phyloP scores from a whole-genome alignment of 106 monocot genomes.

The Agapanthus africanus region DNA sequence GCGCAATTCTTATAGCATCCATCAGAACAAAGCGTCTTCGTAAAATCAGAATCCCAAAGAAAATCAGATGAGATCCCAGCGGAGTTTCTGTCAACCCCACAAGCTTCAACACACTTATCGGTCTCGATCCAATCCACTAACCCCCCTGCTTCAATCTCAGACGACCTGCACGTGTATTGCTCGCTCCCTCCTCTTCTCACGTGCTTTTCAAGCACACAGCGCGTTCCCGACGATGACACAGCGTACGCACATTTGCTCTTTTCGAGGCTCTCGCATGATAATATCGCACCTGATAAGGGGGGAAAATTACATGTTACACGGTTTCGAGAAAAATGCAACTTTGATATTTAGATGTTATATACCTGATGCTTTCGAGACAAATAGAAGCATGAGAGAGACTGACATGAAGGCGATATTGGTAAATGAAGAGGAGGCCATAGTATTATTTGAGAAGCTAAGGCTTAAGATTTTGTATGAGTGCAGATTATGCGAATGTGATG shows the following conservation, averaged over 20 bases:
- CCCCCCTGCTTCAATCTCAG: constrained; percentile 13
- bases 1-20: constrained; percentile 23
- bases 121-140: constrained; percentile 18
- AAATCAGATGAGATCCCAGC: constrained; percentile 32
- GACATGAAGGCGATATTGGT: no score
- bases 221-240: no score
- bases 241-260: constrained; percentile 14
- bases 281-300: neutral
- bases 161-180: constrained; percentile 14
- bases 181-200: neutral
- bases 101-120: constrained; percentile 22
- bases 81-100: constrained; percentile 19
- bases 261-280: constrained; percentile 11
- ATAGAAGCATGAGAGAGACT: no score
- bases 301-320: no score
- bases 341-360: no score
- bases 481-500: no score
- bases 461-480: no score
- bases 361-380: no score
- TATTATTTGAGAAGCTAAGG: no score
- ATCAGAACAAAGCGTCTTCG: constrained; percentile 23
- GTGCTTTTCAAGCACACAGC: constrained; percentile 30
- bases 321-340: no score
- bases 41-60: constrained; percentile 18
- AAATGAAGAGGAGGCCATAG: no score